Conservation (phyloP, 495 filamentous ascomycete species). For the Cairneyella variabilis region DNA sequence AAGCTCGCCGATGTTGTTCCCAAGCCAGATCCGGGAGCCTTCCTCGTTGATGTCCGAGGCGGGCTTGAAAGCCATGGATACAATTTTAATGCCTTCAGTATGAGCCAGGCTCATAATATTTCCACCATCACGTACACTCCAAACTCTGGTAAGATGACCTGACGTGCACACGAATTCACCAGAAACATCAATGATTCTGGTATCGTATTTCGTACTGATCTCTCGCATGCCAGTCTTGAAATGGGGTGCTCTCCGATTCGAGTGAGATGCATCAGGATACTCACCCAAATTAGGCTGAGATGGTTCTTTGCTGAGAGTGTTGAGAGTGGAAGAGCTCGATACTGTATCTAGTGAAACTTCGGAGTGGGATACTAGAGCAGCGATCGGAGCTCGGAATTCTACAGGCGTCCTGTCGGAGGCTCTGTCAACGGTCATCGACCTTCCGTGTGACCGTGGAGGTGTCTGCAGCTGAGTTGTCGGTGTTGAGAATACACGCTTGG, state of each 20-base stretch:
- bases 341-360: constrained; percentile 13
- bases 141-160: constrained; percentile 78
- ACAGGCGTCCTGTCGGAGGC: constrained; percentile 31
- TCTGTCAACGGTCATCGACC: constrained; percentile 47
- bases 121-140: constrained; percentile 80
- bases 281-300: constrained; percentile 36
- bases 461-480: constrained; percentile 37
- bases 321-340: constrained; percentile 1
- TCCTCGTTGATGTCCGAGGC: constrained; percentile 69
- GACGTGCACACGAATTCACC: constrained; percentile 84
- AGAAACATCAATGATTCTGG: constrained; percentile 78
- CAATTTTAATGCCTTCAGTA: constrained; percentile 71
- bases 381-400: constrained; percentile 29
- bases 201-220: constrained; percentile 79
- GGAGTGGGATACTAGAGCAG: not conserved
- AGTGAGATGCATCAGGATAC: constrained; percentile 80
- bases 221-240: constrained; percentile 65
- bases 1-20: constrained; percentile 80
- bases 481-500: constrained; percentile 48
- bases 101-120: constrained; percentile 75
- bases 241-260: constrained; percentile 78
- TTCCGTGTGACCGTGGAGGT: constrained; percentile 37
- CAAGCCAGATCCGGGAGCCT: constrained; percentile 83
- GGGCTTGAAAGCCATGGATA: constrained; percentile 83
- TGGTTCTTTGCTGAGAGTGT: constrained; percentile 9